A percentile compares a stretch with the other conserved stretches of the same genome.
Conservation (phyloP, 1,284 basidiomycete species). For the Trichosporon sp. region DNA sequence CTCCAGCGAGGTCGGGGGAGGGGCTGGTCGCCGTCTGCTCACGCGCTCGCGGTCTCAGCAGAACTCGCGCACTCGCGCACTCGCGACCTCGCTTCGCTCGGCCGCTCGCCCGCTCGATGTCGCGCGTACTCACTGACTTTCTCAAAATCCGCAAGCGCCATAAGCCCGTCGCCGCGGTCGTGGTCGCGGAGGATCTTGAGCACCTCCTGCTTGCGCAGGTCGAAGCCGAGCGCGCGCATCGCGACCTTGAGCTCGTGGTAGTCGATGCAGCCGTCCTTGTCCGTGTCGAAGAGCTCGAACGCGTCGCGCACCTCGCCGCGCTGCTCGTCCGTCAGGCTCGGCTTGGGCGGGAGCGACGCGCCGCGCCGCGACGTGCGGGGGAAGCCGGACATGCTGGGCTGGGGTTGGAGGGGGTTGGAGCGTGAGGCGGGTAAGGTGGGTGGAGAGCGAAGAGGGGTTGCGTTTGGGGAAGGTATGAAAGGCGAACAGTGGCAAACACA, state of each 20-base stretch:
- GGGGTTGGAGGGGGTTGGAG: not conserved
- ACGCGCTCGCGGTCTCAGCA: too few relatives aligned
- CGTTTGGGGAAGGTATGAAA: not conserved
- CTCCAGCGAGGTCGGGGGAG: too few relatives aligned
- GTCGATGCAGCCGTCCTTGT: slow-evolving; percentile 94
- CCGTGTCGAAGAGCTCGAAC: slow-evolving; percentile 97
- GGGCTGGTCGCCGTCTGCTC: too few relatives aligned
- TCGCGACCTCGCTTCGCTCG: not conserved
- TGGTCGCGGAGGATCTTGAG: slow-evolving; percentile 89
- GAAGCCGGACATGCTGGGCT: slow-evolving; percentile 18
- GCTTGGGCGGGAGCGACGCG: slow-evolving; percentile 46
- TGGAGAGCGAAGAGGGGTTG: not conserved
- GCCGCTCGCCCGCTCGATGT: not conserved
- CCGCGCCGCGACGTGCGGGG: slow-evolving; percentile 13
- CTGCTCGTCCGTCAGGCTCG: slow-evolving; percentile 87
- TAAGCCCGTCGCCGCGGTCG: slow-evolving; percentile 85
- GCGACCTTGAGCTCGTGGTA: slow-evolving; percentile 99
- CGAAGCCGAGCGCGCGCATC: slow-evolving; percentile 95
- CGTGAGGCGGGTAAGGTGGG: not conserved
- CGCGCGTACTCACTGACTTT: slow-evolving; percentile 78
- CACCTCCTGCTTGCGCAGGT: slow-evolving; percentile 97
- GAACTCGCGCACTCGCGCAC: too few relatives aligned
- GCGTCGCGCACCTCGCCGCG: slow-evolving; percentile 98
- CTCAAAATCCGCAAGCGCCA: slow-evolving; percentile 91
- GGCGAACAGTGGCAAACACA: not conserved